Evolutionary conservation across 2,329 filamentous ascomycete species (phyloP).

Genomic region (Hypoxylon sp.): DNA sequence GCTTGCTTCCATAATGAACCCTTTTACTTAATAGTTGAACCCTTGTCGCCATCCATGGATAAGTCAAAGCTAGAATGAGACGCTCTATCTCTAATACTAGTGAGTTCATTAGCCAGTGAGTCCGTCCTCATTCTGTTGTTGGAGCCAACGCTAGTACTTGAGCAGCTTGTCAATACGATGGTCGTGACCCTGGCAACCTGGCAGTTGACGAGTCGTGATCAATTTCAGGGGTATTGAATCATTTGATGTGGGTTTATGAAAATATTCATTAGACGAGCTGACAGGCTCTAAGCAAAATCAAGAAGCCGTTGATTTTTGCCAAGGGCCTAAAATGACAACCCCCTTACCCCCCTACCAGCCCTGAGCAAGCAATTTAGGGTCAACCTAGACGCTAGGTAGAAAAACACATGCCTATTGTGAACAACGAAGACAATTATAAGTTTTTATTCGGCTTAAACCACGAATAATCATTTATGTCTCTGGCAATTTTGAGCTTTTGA

Average conservation of each 20-base stretch:
- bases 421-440: background rate
- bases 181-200: constrained; percentile 15
- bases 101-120: too few species aligned
- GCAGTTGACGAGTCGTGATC: constrained; percentile 8
- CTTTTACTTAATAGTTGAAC: background rate
- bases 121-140: background rate
- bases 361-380: constrained; percentile 14
- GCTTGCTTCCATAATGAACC: constrained; percentile 8
- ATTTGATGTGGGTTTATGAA: constrained; percentile 24
- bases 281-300: constrained; percentile 19
- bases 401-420: constrained; percentile 1
- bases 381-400: constrained; percentile 9
- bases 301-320: constrained; percentile 27
- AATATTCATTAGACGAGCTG: constrained; percentile 14
- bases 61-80: too few species aligned
- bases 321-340: constrained; percentile 23
- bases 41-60: constrained; percentile 2
- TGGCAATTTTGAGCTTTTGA: background rate
- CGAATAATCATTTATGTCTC: background rate
- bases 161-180: constrained; percentile 9
- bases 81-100: too few species aligned
- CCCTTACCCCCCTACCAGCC: too few species aligned
- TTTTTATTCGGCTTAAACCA: background rate
- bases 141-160: background rate
- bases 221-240: constrained; percentile 34